Base-by-base conservation (phyloP, 2,329 filamentous ascomycete species). In the Phialemonium atrogriseum region DNA sequence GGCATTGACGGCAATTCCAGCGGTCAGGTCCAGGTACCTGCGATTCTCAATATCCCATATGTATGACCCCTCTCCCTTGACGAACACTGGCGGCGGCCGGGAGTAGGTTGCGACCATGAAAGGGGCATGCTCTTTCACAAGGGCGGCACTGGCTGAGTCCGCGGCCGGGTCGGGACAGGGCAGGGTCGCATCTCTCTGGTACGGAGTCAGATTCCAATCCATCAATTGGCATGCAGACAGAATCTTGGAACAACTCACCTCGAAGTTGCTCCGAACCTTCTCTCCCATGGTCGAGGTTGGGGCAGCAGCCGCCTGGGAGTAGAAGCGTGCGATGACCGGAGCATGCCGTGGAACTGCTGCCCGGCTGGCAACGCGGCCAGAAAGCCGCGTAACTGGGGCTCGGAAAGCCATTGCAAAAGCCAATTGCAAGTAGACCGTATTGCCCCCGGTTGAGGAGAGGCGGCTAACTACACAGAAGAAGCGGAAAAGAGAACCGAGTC, bases 101-200 rank as follows among this genome's bases (percentile, higher is more conserved):
- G 86, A 78, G 59, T 98, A 98, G 32, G 91, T 98, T 3, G 87
- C 81, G 17, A 98, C 84, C 89, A 98, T 96, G 61, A 79, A 96
- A 4, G 84, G 82, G 19, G 79, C 71, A 48, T 87, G 78, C 39
- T 84, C 75, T 44, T 76, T 70, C 42, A 94, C 75, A 37, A 94
- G 71, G 18, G 77, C 70, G 20, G 77, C 73, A 42, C 84, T 93
- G 46, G 76, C 64, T 1, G 86, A 91, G 56, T 86, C 80, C 28
- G 73, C 48, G 10, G 77, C 51, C 21, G 86, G 85, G 50, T 93
- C 86, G 29, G 82, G 71, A 44, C 81, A 85, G 8, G 81, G 68
- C 10, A 66, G 44, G 29, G 50, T 36, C 18, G 55, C 53, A 28
- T 58, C 53, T 32, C 48, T 46, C 51, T 49, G 33, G 7, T 33